Base-by-base conservation (phyloP, 228 moss, liverwort and hornwort genomes). In the Sphagnum magellanicum region DNA sequence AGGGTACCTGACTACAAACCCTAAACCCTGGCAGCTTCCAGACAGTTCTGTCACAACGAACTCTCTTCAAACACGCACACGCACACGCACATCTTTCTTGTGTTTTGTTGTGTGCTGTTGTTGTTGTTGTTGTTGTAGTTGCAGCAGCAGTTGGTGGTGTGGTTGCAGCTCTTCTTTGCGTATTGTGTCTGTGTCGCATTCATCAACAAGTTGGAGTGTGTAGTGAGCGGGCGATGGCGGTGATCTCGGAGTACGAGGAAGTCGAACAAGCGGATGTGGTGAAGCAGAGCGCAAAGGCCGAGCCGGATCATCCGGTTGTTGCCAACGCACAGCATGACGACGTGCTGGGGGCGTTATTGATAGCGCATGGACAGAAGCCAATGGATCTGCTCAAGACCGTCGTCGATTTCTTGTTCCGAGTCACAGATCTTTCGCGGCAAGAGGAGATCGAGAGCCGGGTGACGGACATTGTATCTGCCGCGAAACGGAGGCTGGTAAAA, bases 351-450 rank as follows among this genome's bases (percentile, higher is more conserved):
- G 63, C 81, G 10, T 75, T 98, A 78, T 71, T 94, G 49, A 77
- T 83, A 63, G 79, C 77, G 67, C 94, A 92, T 71, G 67, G 80
- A 48, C 75, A 73, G 17, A 66, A 86, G 68, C 92, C 90, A 48
- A 78, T 94, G 50, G 78, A 89, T 78, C 73, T 98, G 17, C 63
- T 98, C 50, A 85, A 71, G 59, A 88, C 92, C 10, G 87, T 98
- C 46, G 80, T 98, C 48, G 91, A 93, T 64, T 98, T 91, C 76
- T 72, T 98, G 49, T 87, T 79, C 13, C 72, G 89, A 72, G 87
- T 83, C 76, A 87, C 90, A 4, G 87, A 94, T 72, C 70, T 89
- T 0, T 75, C 79, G 63, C 67, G 50, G 48, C 79, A 79, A 51
- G 79, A 81, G 50, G 77, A 78, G 50, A 81, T 87, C 67, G 94